Evolutionary conservation across 495 filamentous ascomycete species (phyloP).

Genomic region (Trichoderma virens): DNA sequence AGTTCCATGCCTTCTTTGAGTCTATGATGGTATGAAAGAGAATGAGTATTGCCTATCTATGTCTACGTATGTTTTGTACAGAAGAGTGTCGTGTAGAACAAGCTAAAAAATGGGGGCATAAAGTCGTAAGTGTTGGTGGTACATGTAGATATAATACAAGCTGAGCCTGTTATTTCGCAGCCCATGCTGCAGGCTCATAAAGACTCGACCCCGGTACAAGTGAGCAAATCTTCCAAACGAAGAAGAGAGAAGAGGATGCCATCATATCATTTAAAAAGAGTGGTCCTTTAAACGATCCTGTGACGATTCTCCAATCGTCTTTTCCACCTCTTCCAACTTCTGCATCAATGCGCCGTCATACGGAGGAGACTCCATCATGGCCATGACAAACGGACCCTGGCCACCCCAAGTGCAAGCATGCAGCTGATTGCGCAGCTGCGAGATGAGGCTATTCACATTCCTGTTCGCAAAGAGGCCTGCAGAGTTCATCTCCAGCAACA

Average conservation of each 20-base stretch:
- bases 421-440: neutral
- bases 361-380: constrained; percentile 6
- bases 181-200: neutral
- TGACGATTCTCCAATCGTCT: neutral
- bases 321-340: neutral
- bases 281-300: neutral
- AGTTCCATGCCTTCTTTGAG: neutral
- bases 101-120: neutral
- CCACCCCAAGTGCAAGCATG: neutral
- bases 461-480: constrained; percentile 55
- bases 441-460: constrained; percentile 9
- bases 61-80: neutral
- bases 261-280: neutral
- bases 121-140: neutral
- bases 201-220: too few relatives aligned
- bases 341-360: constrained; percentile 2
- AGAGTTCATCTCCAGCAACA: constrained; percentile 71
- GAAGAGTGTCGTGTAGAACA: neutral
- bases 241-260: neutral
- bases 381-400: constrained; percentile 10
- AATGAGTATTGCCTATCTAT: neutral
- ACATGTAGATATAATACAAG: too few relatives aligned
- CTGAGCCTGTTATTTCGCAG: neutral
- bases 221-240: too few relatives aligned
- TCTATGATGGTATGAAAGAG: neutral